Percentiles rank a stretch among this genome's conserved stretches.
phyloP scores from a whole-genome alignment of 2,329 filamentous ascomycete species.

The Sarocladium brachiariae region DNA sequence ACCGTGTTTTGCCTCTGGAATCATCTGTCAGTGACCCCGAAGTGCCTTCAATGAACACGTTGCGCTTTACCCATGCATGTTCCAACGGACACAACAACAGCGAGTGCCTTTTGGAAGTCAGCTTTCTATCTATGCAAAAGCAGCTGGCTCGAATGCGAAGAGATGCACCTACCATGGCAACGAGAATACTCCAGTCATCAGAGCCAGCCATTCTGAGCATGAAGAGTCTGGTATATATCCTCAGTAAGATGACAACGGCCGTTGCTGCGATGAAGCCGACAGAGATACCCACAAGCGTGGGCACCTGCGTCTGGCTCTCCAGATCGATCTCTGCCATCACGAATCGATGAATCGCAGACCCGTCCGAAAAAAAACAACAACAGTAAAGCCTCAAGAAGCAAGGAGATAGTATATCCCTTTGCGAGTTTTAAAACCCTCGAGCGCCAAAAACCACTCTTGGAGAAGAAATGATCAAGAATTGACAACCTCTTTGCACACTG shows the following conservation, averaged over 20 bases:
- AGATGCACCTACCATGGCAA: constrained; percentile 17
- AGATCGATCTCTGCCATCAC: constrained; percentile 8
- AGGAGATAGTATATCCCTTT: no score
- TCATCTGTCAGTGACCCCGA: neutral
- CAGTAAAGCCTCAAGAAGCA: no score
- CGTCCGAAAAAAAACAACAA: neutral
- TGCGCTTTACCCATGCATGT: constrained; percentile 6
- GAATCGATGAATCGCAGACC: neutral
- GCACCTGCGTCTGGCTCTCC: constrained; percentile 15
- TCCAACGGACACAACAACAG: constrained; percentile 10
- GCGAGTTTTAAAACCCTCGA: no score
- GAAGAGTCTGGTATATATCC: constrained; percentile 18
- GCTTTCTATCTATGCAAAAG: neutral
- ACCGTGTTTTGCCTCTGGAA: constrained; percentile 20
- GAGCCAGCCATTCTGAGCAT: constrained; percentile 19
- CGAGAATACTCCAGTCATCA: constrained; percentile 22
- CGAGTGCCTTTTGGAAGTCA: constrained; percentile 15
- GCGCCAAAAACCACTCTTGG: no score
- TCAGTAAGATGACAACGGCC: constrained; percentile 12
- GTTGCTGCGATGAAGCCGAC: constrained; percentile 16
- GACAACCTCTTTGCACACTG: neutral
- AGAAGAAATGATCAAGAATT: neutral
- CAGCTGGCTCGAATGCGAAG: neutral
- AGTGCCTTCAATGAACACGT: no score
- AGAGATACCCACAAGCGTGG: constrained; percentile 17